Base-by-base conservation (phyloP, 2,329 filamentous ascomycete species). In the Hypoxylon sp. region DNA sequence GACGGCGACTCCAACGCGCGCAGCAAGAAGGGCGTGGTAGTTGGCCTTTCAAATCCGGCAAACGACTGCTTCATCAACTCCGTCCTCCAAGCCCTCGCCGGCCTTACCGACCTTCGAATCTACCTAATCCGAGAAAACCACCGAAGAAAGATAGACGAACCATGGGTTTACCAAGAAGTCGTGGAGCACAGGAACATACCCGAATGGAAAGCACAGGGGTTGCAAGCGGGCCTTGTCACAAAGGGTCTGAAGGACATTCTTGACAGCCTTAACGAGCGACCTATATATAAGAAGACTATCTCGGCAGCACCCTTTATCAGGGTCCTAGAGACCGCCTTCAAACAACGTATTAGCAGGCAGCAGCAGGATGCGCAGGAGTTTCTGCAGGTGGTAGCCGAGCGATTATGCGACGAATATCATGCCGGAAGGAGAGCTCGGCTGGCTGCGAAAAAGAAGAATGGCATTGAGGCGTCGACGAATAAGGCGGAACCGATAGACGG, bases 351-450 rank as follows among this genome's bases (percentile, higher is more conserved):
- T 72, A 97, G 92, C 76, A 86, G 95, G 56, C 93, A 96, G 75
- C 96, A 99, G 79, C 96, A 99, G 79, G 96, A 99, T 81, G 96
- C 96, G 9, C 96, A 99, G 75, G 96, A 99, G 78, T 97, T 99
- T 69, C 80, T 99, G 59, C 96, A 99, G 80, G 90, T 98, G 51
- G 91, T 99, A 11, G 91, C 93, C 2, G 95, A 99, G 80, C 87
- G 95, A 54, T 82, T 99, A 59, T 93, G 93, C 73, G 96, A 99
- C 75, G 96, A 99, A 79, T 97, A 97, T 74, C 90, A 96, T 75
- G 93, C 93, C 3, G 93, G 93, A 1, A 85, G 87, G 72, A 87
- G 91, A 74, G 93, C 93, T 11, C 85, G 94, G 67, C 81, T 80
- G 46, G 83, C 86, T 61, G 88, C 88, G 2, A 80, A 77, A 49